Evolutionary conservation across 1,284 basidiomycete species (phyloP).

Genomic region (Cryptococcus jaspeensis): DNA sequence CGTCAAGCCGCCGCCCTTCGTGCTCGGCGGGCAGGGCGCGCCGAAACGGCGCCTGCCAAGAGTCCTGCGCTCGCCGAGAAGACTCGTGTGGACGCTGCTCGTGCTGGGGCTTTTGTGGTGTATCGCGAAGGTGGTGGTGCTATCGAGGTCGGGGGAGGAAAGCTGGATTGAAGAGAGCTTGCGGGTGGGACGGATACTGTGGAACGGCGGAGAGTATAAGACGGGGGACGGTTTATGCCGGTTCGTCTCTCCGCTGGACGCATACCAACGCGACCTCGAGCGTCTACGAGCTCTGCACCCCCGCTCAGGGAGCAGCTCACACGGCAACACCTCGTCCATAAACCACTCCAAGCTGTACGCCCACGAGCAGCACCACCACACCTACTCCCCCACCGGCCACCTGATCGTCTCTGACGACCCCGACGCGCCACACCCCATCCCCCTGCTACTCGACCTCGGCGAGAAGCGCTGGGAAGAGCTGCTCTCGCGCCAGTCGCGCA

Average conservation of each 20-base stretch:
- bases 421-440: constrained; percentile 66
- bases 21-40: constrained; percentile 5
- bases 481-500: constrained; percentile 68
- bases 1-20: constrained; percentile 7
- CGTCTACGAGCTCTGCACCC: constrained; percentile 26
- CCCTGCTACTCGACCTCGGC: constrained; percentile 69
- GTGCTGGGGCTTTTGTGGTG: constrained; percentile 6
- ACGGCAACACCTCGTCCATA: not conserved
- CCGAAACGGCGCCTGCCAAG: constrained; percentile 10
- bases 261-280: constrained; percentile 39
- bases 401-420: constrained; percentile 35
- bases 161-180: constrained; percentile 1
- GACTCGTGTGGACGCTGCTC: constrained; percentile 6
- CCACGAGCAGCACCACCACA: constrained; percentile 27
- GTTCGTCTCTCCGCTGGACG: constrained; percentile 44
- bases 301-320: not conserved
- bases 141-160: not conserved
- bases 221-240: constrained; percentile 27
- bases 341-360: constrained; percentile 2
- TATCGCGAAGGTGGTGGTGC: not conserved
- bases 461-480: constrained; percentile 66
- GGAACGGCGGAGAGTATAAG: not conserved
- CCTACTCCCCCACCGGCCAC: constrained; percentile 46
- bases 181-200: not conserved
- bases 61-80: constrained; percentile 15